phyloP scores from a whole-genome alignment of 176 grass and related monocot species.

The Zoysia japonica region DNA sequence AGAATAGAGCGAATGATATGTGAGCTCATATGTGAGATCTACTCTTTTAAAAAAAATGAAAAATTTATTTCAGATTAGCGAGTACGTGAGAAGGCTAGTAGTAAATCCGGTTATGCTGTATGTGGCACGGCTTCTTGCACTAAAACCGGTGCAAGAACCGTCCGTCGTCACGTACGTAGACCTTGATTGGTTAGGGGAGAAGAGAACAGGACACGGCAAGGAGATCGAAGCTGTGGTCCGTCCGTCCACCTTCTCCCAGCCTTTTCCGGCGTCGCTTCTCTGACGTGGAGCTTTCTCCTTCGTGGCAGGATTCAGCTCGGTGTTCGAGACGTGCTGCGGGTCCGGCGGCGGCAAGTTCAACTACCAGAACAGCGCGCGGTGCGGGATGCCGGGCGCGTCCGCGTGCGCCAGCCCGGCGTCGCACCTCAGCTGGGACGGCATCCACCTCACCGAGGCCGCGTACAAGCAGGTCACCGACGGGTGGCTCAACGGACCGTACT shows the following conservation, averaged over 20 bases:
- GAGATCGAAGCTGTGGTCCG: too few species aligned
- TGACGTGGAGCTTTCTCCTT: neutral
- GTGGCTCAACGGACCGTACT: slow-evolving; percentile 58
- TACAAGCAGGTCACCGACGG: slow-evolving; percentile 63
- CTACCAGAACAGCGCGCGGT: slow-evolving; percentile 54
- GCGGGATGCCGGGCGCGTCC: slow-evolving; percentile 46
- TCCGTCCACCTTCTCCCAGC: too few species aligned
- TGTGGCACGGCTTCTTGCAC: neutral
- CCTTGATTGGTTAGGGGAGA: neutral
- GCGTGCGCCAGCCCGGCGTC: slow-evolving; percentile 56
- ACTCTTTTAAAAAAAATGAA: too few species aligned
- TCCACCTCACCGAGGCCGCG: slow-evolving; percentile 69
- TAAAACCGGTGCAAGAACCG: neutral
- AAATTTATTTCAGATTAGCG: too few species aligned
- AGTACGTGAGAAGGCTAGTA: too few species aligned
- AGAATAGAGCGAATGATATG: too few species aligned
- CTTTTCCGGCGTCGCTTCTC: neutral
- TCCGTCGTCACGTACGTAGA: neutral
- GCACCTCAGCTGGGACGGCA: slow-evolving; percentile 82
- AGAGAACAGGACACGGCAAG: too few species aligned
- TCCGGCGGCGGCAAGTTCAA: slow-evolving; percentile 59
- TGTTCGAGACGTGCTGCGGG: slow-evolving; percentile 56
- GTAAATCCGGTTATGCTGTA: neutral
- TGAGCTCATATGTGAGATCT: too few species aligned
- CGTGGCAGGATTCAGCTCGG: slow-evolving; percentile 53